A percentile compares a stretch with the other conserved stretches of the same genome.
phyloP scores from a whole-genome alignment of 176 grass and related monocot species.

The Carex myosuroides region DNA sequence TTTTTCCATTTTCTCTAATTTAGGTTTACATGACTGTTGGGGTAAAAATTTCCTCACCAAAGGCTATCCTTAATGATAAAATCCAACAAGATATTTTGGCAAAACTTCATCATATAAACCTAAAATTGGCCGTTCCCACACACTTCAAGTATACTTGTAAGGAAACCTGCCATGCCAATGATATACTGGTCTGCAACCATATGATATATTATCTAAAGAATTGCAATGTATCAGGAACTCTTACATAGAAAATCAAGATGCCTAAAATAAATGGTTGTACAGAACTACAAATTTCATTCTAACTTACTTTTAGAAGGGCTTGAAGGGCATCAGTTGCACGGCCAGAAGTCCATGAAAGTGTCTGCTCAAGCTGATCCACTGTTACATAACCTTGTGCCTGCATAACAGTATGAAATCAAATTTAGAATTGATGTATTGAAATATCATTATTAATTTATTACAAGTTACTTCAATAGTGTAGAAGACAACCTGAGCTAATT shows the following conservation, averaged over 20 bases:
- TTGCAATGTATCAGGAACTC: background rate
- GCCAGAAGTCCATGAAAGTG: slow-evolving; percentile 69
- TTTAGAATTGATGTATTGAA: background rate
- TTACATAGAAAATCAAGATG: background rate
- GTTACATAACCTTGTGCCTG: slow-evolving; percentile 78
- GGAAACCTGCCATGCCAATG: background rate
- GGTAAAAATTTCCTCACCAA: too few species aligned
- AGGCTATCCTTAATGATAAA: too few species aligned
- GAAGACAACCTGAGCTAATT: slow-evolving; percentile 84
- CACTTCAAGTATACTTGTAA: background rate
- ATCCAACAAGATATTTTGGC: too few species aligned
- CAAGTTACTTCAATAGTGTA: background rate
- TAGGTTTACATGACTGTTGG: too few species aligned
- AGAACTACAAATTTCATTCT: background rate
- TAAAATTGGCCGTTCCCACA: background rate
- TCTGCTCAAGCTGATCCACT: slow-evolving; percentile 60
- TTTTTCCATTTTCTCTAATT: too few species aligned
- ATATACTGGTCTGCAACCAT: background rate
- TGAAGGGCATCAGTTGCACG: slow-evolving; percentile 76
- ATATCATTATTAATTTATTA: background rate
- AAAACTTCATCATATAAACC: too few species aligned
- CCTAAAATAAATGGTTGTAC: background rate
- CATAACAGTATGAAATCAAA: slow-evolving; percentile 23
- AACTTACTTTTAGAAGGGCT: slow-evolving; percentile 77
- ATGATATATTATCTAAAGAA: background rate